Percentiles rank a stretch among this genome's conserved stretches.
Conservation (phyloP, 164 flowering plant genomes). For the Magnolia changhungtana region DNA sequence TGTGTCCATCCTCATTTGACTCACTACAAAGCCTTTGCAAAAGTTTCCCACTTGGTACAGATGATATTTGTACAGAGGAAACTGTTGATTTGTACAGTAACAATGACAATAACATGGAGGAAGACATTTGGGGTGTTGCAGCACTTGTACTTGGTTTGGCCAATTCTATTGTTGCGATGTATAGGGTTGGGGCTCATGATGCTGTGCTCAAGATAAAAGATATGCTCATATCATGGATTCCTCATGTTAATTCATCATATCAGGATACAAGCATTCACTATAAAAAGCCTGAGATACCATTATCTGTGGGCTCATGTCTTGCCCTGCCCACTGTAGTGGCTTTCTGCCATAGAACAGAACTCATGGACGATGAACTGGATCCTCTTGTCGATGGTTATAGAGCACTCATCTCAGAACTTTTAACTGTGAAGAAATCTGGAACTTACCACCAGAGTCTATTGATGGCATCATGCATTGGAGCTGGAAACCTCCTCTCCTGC, state of each 20-base stretch:
- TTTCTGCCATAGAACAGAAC: constrained; percentile 71
- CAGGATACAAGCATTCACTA: constrained; percentile 12
- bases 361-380: constrained; percentile 61
- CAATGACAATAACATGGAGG: constrained; percentile 44
- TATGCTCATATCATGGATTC: constrained; percentile 66
- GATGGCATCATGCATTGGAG: constrained; percentile 83
- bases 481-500: constrained; percentile 74
- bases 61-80: constrained; percentile 17
- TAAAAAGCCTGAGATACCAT: constrained; percentile 30
- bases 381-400: constrained; percentile 49
- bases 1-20: constrained; percentile 45
- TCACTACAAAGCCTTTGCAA: constrained; percentile 42
- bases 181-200: constrained; percentile 59
- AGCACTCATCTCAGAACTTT: constrained; percentile 63
- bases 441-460: constrained; percentile 58
- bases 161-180: constrained; percentile 56
- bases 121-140: constrained; percentile 86
- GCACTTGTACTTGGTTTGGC: constrained; percentile 86
- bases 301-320: constrained; percentile 76
- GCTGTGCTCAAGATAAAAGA: constrained; percentile 59
- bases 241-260: constrained; percentile 28
- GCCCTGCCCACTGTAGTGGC: constrained; percentile 67
- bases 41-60: constrained; percentile 27
- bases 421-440: constrained; percentile 48
- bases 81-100: constrained; percentile 23